Conservation (phyloP, 352 stramenopile genomes). For the Pythium aquatile region DNA sequence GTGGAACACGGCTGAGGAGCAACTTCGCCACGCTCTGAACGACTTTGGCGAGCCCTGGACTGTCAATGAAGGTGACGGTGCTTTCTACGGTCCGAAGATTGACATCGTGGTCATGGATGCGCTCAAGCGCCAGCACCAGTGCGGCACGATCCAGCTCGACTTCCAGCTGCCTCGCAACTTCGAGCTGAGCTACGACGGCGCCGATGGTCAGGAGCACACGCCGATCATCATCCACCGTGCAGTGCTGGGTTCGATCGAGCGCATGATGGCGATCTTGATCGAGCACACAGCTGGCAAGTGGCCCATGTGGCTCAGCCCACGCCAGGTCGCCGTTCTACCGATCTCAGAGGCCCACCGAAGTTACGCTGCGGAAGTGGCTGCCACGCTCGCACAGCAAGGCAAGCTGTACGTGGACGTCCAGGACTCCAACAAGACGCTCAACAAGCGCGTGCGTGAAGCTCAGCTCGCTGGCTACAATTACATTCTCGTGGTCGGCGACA, state of each 20-base stretch:
- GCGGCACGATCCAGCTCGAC: conserved; percentile 97
- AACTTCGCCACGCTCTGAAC: conserved; percentile 61
- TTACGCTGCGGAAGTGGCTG: conserved; percentile 60
- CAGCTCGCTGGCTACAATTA: conserved; percentile 85
- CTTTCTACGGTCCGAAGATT: conserved; percentile 98
- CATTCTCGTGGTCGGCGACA: conserved; percentile 80
- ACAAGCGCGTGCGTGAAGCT: conserved; percentile 79
- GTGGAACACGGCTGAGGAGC: conserved; percentile 91
- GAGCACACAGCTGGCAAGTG: conserved; percentile 97
- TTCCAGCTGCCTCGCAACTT: conserved; percentile 98
- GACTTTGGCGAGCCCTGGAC: conserved; percentile 72
- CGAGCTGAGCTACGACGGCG: conserved; percentile 90
- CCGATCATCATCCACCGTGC: conserved; percentile 98
- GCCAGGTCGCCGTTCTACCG: conserved; percentile 73
- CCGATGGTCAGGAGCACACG: conserved; percentile 86
- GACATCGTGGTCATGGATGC: conserved; percentile 98
- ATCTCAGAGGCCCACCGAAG: conserved; percentile 60
- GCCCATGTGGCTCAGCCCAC: conserved; percentile 93
- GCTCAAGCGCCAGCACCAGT: conserved; percentile 96
- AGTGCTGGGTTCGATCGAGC: conserved; percentile 96
- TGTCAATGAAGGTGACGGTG: conserved; percentile 94
- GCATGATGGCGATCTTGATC: conserved; percentile 98
- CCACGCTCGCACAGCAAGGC: conserved; percentile 39
- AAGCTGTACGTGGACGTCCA: conserved; percentile 71
- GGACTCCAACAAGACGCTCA: conserved; percentile 78